Evolutionary conservation across 2,329 filamentous ascomycete genomes (phyloP), one percentile per base, ranked within the genome.

Genomic region (Tolypocladium ophioglossoides): DNA sequence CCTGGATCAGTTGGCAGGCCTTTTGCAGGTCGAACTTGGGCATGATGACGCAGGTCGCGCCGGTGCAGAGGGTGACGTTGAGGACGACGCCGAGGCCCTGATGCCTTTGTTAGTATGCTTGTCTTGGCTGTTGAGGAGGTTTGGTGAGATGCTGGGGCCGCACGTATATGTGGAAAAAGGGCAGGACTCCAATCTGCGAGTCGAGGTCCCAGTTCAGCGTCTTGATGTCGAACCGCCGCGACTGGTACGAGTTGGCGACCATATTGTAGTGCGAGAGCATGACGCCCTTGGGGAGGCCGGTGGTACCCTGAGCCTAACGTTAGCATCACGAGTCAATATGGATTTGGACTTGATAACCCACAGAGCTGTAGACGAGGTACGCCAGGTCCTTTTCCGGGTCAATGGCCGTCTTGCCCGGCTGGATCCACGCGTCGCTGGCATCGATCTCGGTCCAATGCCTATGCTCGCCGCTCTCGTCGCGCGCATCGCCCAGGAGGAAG

Each of bases 91-190:
- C 59, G 10, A 72, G 62, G 22, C 69, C 69, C 68, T 71, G 30
- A 5, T 16, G 22, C 3, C 3, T 1, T 2, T 14, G 46, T 53
- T 20, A 53, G 47, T 2, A 11, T 38, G 20, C 30, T 32, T 32
- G 24, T 10, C 30, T 11, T 38, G 22, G 12, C 32, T 38, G n/a
- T 11, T 6, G 35, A 16, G 48, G 18, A 34, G 22, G 22, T 2
- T 24, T n/a, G 22, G 22, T 8, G 51, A 39, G 11, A 41, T 10
- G 40, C 38, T n/a, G 3, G 12, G n/a, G 7, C 64, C 80, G 60
- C 70, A 87, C 89, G 64, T 95, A 96, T 58, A 95, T 91, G 66
- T 96, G 91, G 72, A 91, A 96, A 68, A 96, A 94, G 0, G 91
- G 91, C 12, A 96, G 70, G 55, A 95, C 86, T 2, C 87, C 88